Evolutionary conservation across 2,329 filamentous ascomycete genomes (phyloP), one percentile per base, ranked within the genome.

Genomic region (Aureobasidium sp.): DNA sequence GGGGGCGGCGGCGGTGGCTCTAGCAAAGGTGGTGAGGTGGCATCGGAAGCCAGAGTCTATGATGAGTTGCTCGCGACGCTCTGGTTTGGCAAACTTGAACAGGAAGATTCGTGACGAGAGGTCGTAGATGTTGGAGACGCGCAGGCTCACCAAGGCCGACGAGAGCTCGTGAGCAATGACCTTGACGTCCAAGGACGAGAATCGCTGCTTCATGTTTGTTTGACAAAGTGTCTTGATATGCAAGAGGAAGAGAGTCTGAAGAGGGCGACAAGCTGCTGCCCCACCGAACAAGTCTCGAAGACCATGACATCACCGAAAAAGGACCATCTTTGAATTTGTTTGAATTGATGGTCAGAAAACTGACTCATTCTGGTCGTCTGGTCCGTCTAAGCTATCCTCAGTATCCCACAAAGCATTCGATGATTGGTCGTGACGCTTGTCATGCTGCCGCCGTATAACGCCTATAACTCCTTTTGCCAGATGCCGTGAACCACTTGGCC

Each of bases 31-130:
- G 36, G 94, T 97, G 63, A 97, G 81, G 73, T 99, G 94, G 75
- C 91, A 95, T 72, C 94, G 91, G 75, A 99, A 99, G 34, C 94
- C 94, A 1, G 90, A 94, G 74, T 99, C 94, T 69, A 99, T 86
- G 57, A 99, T 81, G 31, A 99, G 82, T 74, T 97, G 93, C 72
- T 94, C 88, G 75, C 92, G 91, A 67, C 87, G 84, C 71, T 93
- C 87, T 47, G 93, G 91, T 74, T 94, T 96, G 61, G 91, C 87
- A 72, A 99, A 94, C 73, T 97, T 97, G 75, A 99, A 84, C 29
- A 97, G 86, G 71, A 97, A 90, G 71, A 97, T 97, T 72, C 93
- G 91, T 78, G 91, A 91, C 65, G 91, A 96, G 64, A 99, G 85
- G 74, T 99, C 94, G 78, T 99, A 97, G 73, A 97, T 87, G 73